Evolutionary conservation across 2,329 filamentous ascomycete species (phyloP).

Genomic region (Westerdykella aurantiaca): DNA sequence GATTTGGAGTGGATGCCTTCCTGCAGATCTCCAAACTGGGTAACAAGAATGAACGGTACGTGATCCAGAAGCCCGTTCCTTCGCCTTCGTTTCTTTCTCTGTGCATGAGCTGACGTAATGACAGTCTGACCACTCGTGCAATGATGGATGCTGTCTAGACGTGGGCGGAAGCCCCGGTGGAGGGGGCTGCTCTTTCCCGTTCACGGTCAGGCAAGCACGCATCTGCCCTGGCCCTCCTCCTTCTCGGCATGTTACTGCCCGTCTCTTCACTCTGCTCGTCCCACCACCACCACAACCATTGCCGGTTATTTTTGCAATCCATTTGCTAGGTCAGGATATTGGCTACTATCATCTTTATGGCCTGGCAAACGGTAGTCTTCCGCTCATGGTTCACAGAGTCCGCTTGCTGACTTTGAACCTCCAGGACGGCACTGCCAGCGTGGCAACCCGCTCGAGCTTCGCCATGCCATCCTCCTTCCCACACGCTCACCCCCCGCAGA

Average conservation of each 20-base stretch:
- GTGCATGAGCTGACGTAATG: conserved; percentile 4
- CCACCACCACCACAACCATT: no score
- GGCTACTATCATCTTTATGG: neutral
- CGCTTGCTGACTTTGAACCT: no score
- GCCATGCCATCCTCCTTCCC: neutral
- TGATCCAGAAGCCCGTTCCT: neutral
- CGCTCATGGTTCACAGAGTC: neutral
- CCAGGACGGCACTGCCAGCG: no score
- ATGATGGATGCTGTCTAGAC: conserved; percentile 47
- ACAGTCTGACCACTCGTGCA: conserved; percentile 53
- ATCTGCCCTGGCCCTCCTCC: no score
- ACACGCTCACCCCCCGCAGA: conserved; percentile 16
- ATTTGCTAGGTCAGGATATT: neutral
- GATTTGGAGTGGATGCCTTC: conserved; percentile 93
- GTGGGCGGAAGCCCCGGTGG: no score
- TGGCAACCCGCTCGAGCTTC: no score
- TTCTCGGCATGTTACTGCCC: no score
- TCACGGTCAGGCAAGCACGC: no score
- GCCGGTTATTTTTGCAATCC: neutral
- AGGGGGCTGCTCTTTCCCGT: no score
- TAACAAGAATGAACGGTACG: conserved; percentile 86
- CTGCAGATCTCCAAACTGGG: conserved; percentile 93
- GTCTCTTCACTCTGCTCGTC: no score
- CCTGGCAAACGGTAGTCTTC: neutral
- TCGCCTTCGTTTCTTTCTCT: neutral